Evolutionary conservation across 352 stramenopile species (phyloP).

Genomic region (Pythium dissotocum): DNA sequence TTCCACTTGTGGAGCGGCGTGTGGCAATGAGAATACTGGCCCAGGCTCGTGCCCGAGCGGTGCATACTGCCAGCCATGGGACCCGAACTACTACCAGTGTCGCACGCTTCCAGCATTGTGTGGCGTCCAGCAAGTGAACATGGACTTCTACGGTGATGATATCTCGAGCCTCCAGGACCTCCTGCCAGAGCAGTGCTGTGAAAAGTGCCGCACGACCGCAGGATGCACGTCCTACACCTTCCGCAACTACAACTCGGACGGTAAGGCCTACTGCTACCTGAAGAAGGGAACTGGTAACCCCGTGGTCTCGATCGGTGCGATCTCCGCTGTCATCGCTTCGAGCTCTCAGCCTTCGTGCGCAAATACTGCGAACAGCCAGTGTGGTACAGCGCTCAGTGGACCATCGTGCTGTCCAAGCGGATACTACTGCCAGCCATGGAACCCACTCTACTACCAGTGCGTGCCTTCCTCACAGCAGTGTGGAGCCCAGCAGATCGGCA

Average conservation of each 20-base stretch:
- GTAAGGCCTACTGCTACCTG: slow-evolving; percentile 28
- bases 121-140: slow-evolving; percentile 31
- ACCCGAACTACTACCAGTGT: slow-evolving; percentile 41
- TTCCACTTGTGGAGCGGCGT: too few species aligned
- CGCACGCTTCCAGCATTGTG: slow-evolving; percentile 32
- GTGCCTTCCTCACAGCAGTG: not conserved
- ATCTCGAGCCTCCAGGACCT: slow-evolving; percentile 35
- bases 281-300: slow-evolving; percentile 16
- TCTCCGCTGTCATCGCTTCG: too few species aligned
- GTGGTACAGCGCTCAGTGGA: too few species aligned
- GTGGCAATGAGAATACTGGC: too few species aligned
- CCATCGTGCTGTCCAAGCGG: not conserved
- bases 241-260: slow-evolving; percentile 35
- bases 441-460: not conserved
- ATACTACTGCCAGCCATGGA: not conserved
- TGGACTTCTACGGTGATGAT: slow-evolving; percentile 42
- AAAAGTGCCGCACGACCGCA: slow-evolving; percentile 26
- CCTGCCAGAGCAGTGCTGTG: slow-evolving; percentile 39
- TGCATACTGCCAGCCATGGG: slow-evolving; percentile 25
- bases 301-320: too few species aligned
- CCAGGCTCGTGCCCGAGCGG: too few species aligned
- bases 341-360: too few species aligned
- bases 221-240: slow-evolving; percentile 55
- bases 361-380: too few species aligned
- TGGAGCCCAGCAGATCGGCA: too few species aligned